Base-by-base conservation (phyloP, 2,329 filamentous ascomycete species). In the Lecanicillium sp. region DNA sequence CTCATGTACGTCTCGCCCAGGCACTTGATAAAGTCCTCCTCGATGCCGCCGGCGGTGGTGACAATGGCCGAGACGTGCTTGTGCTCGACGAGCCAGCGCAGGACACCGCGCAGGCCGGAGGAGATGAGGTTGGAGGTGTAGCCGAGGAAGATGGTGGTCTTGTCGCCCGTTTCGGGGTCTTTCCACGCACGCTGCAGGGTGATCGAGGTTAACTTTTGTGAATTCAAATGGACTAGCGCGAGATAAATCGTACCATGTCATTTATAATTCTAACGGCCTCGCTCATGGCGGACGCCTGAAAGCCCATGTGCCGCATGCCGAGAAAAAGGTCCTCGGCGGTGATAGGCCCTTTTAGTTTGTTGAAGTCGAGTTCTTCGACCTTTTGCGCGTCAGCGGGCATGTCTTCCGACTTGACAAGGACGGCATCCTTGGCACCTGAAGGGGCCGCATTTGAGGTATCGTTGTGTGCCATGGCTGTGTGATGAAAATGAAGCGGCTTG, bases 21-120 rank as follows among this genome's bases (percentile, higher is more conserved):
- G 53, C 92, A 98, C 68, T 98, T 98, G 73, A 98, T 98, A 42
- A 98, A 81, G 62, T 98, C 92, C 60, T 98, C 92, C 62, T 98
- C 92, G 37, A 98, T 78, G 36, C 92, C 92, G 32, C 92, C 92
- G 0, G 92, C 92, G 0, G 92, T 95, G 17, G 92, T 95, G 44
- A 98, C 92, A 53, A 98, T 87, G 49, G 84, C 85, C 1, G 87
- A 92, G 46, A 98, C 81, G 58, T 97, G 89, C 46, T 81, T 82
- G 66, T 98, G 88, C 65, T 97, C 77, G 32, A 94, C 89, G 1
- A 98, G 77, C 67, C 88, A 98, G 41, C 92, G 85, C 48, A 98
- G 70, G 27, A 89, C 89, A 49, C 94, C 89, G 39, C 92, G 79
- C 20, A 98, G 76, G 8, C 92, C 92, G 4, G 90, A 98, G 0